Percentiles rank a stretch among this genome's conserved stretches.
Conservation (phyloP, 768 basidiomycete species). For the Phaeotremella fagi region DNA sequence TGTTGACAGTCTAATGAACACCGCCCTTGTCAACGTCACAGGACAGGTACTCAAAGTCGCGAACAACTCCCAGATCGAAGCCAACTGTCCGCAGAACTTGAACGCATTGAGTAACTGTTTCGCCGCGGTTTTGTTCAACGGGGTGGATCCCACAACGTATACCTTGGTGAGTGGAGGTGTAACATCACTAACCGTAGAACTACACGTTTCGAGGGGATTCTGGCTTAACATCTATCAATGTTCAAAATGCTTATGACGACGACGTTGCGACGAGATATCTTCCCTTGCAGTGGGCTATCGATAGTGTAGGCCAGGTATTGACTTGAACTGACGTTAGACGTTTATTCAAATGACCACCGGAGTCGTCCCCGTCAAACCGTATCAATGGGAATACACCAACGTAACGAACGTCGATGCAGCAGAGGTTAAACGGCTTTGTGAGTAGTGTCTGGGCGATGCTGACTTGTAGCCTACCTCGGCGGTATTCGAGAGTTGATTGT, state of each 20-base stretch:
- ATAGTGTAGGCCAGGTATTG: slow-evolving; percentile 53
- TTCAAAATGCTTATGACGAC: slow-evolving; percentile 62
- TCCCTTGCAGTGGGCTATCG: slow-evolving; percentile 73
- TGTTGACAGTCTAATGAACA: slow-evolving; percentile 59
- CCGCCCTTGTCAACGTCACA: slow-evolving; percentile 57
- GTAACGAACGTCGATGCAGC: slow-evolving; percentile 64
- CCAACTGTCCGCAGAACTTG: slow-evolving; percentile 68
- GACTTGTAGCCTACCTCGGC: slow-evolving; percentile 61
- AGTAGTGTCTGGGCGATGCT: too few species aligned
- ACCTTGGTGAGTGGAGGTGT: slow-evolving; percentile 57
- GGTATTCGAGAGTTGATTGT: slow-evolving; percentile 63
- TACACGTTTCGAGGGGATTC: slow-evolving; percentile 69
- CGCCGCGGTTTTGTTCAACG: slow-evolving; percentile 61
- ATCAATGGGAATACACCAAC: slow-evolving; percentile 68
- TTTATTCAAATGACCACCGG: slow-evolving; percentile 68
- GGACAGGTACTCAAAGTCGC: slow-evolving; percentile 55
- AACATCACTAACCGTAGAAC: too few species aligned
- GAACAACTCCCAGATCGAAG: slow-evolving; percentile 55
- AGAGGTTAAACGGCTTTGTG: slow-evolving; percentile 56
- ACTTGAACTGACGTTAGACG: slow-evolving; percentile 52
- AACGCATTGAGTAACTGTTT: slow-evolving; percentile 66
- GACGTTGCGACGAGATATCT: slow-evolving; percentile 61
- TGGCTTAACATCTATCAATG: slow-evolving; percentile 63
- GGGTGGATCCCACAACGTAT: slow-evolving; percentile 24
- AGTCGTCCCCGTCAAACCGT: slow-evolving; percentile 55